phyloP scores from a whole-genome alignment of 345 rosid species.

The Diplotaxis tenuifolia region DNA sequence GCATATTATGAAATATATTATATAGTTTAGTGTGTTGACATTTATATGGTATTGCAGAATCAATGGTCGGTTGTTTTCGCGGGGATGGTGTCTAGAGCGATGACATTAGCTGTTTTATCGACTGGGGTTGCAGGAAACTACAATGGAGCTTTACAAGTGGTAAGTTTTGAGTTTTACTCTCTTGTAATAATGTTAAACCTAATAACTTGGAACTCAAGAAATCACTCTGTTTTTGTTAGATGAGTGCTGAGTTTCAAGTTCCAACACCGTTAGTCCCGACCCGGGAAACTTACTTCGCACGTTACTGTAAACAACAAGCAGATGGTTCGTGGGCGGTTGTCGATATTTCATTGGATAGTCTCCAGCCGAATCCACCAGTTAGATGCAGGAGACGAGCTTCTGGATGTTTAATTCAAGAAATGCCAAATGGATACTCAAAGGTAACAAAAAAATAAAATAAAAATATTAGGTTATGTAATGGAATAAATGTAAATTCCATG shows the following conservation, averaged over 20 bases:
- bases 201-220: neutral
- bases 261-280: slow-evolving; percentile 89
- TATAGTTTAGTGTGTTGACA: neutral
- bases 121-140: slow-evolving; percentile 89
- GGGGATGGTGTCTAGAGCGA: slow-evolving; percentile 80
- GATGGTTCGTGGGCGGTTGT: slow-evolving; percentile 96
- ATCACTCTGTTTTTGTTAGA: slow-evolving; percentile 42
- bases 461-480: neutral
- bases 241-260: slow-evolving; percentile 89
- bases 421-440: slow-evolving; percentile 95
- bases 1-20: neutral
- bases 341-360: slow-evolving; percentile 81
- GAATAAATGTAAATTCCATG: neutral
- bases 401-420: slow-evolving; percentile 88
- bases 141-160: slow-evolving; percentile 93
- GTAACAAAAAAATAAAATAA: neutral
- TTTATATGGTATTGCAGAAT: slow-evolving; percentile 42
- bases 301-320: slow-evolving; percentile 79
- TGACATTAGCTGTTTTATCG: slow-evolving; percentile 73
- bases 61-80: slow-evolving; percentile 84
- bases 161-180: slow-evolving; percentile 21
- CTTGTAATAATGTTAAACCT: neutral
- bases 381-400: slow-evolving; percentile 85
- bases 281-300: slow-evolving; percentile 69
- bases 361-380: slow-evolving; percentile 53